These are phyloP conservation scores for Xylaria sp. DNA, from an alignment of 2,329 filamentous ascomycete species.

Conservation along the genomic window DNA sequence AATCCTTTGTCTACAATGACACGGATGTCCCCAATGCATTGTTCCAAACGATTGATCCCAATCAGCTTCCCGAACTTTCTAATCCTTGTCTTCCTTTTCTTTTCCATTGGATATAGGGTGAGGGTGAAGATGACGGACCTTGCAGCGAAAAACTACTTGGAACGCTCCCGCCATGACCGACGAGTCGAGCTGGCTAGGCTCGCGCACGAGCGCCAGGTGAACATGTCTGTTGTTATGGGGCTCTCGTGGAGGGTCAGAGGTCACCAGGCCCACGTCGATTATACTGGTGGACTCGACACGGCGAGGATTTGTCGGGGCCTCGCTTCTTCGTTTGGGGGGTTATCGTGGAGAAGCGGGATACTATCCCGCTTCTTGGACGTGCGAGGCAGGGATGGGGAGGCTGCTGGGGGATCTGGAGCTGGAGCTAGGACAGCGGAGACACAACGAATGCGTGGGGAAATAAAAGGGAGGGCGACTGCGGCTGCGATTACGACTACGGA, in stretches of 20 bases:
- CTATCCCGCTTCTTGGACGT: neutral
- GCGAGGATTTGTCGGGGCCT: neutral
- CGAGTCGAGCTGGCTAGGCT: conserved; percentile 28
- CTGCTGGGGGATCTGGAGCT: too few species aligned
- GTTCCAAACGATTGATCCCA: neutral
- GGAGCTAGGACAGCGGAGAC: too few species aligned
- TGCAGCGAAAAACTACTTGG: neutral
- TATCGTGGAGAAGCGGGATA: neutral
- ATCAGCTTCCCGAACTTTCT: neutral
- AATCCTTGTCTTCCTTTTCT: neutral
- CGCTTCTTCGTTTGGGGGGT: neutral
- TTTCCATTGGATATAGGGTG: neutral
- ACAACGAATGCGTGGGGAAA: too few species aligned
- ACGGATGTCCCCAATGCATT: too few species aligned
- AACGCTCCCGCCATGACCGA: conserved; percentile 24
- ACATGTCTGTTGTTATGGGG: conserved; percentile 32
- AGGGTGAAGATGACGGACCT: neutral
- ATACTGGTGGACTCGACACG: conserved; percentile 30
- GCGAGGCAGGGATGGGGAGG: neutral
- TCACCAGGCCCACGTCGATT: conserved; percentile 31
- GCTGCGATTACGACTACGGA: neutral
- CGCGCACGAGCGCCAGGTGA: conserved; percentile 18
- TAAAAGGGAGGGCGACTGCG: too few species aligned
- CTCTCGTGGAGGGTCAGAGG: conserved; percentile 28
- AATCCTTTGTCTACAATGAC: conserved; percentile 1